phyloP scores from a whole-genome alignment of 768 basidiomycete genomes.

The Rhodotorula graminis region DNA sequence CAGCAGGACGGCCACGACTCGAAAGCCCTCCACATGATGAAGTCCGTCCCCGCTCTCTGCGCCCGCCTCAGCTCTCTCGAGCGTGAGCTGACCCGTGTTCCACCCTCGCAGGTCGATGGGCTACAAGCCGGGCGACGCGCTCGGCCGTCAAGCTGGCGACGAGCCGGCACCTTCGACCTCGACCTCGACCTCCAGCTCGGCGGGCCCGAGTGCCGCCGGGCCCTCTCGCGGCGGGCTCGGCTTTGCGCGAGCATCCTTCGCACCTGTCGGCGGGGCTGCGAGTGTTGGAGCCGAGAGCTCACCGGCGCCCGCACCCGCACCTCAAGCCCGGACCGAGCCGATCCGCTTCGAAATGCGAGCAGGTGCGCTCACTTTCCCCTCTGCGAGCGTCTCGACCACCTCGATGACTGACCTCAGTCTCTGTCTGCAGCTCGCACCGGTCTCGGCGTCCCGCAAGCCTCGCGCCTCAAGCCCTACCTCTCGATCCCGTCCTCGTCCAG shows the following conservation, averaged over 20 bases:
- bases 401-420: not conserved
- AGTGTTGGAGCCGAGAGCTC: not conserved
- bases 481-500: not conserved
- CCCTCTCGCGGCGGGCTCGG: conserved; percentile 15
- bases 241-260: conserved; percentile 15
- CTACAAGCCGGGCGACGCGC: conserved; percentile 41
- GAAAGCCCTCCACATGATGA: conserved; percentile 41
- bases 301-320: not conserved
- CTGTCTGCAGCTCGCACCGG: conserved; percentile 34
- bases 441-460: conserved; percentile 33
- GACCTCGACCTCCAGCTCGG: too few species aligned
- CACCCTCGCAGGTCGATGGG: conserved; percentile 35
- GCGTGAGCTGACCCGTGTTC: too few species aligned
- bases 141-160: conserved; percentile 20
- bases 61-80: too few species aligned
- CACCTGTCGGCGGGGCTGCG: not conserved
- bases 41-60: conserved; percentile 1
- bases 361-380: conserved; percentile 6
- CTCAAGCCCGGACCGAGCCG: conserved; percentile 26
- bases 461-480: not conserved
- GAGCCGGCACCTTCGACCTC: too few species aligned
- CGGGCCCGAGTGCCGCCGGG: not conserved
- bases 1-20: not conserved
- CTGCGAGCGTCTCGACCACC: not conserved
- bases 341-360: conserved; percentile 36